Conservation (phyloP, 441 rosid species). For the Adansonia grandidieri region DNA sequence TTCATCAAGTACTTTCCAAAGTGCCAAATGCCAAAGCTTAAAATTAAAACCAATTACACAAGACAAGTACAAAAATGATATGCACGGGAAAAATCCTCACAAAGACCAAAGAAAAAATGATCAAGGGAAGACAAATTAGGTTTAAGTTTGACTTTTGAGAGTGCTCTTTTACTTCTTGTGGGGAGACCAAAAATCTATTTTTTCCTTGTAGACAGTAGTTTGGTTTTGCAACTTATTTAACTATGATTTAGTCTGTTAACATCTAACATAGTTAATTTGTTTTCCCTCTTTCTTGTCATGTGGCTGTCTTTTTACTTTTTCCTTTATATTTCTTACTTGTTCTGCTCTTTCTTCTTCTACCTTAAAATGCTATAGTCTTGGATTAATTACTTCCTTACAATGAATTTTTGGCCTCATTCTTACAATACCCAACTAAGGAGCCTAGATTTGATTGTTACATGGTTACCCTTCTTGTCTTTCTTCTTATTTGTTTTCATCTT, state of each 20-base stretch:
- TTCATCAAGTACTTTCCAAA: not conserved
- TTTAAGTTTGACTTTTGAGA: not conserved
- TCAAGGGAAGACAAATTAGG: not conserved
- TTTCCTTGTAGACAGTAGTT: not conserved
- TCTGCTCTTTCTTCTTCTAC: not conserved
- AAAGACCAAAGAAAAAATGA: not conserved
- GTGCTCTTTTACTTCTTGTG: not conserved
- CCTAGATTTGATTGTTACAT: slow-evolving; percentile 6
- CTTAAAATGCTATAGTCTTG: not conserved
- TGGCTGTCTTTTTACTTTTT: not conserved
- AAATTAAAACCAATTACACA: not conserved
- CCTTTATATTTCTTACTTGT: not conserved
- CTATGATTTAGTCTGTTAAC: not conserved
- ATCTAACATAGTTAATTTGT: not conserved
- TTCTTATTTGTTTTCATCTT: not conserved
- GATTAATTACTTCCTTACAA: not conserved
- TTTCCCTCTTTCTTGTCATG: not conserved
- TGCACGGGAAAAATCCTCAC: not conserved
- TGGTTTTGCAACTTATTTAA: slow-evolving; percentile 5
- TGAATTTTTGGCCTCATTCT: not conserved
- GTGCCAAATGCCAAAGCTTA: not conserved
- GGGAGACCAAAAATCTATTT: not conserved
- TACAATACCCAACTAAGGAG: not conserved
- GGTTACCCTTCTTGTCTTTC: not conserved
- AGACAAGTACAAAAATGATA: not conserved